Evolutionary conservation across 202 grass and related monocot genomes (phyloP), one percentile per base, ranked within the genome.

Genomic region (Miscanthus sacchariflorus): DNA sequence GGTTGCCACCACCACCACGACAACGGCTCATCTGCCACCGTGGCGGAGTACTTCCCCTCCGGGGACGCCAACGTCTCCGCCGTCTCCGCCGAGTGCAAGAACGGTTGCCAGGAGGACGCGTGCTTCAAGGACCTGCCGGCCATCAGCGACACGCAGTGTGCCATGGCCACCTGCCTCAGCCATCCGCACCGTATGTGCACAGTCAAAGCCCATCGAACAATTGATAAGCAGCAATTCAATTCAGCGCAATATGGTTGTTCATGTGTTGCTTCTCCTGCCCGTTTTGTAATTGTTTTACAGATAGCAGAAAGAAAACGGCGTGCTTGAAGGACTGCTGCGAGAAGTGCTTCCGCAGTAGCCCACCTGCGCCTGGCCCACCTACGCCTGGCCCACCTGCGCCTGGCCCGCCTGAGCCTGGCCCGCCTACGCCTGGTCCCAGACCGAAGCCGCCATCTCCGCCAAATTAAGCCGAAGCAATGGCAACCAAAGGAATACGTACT

Each of bases 121-220:
- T 86, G 88, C 88, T 86, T 82, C 72, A 18, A 65, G 40, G 84
- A 82, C 48, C 28, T 72, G 50, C 72, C 72, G 42, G 40, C 72
- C 64, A 56, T 90, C 15, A 71, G 78, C 83, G 77, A 72, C 88
- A 74, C 14, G 49, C 61, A 42, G 84, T 90, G 88, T 65, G 17
- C 82, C 78, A 50, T 33, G 5, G 17, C 38, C 27, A 70, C 78
- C 63, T 90, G 83, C 83, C 64, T 81, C 61, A 10, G 7, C 13
- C 28, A 33, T 10, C 14, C 73, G 7, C 27, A 5, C 24, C 17
- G 50, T 78, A 77, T 2, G 74, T 59, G 74, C 46, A 49, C 72
- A 17, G 4, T 17, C 72, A 12, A 68, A 17, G 2, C 5, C 12
- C 64, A 72, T 45, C 12, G 3, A 28, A 27, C 23, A 24, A 48